Evolutionary conservation across 192 early-diverging fungal species (phyloP).

Genomic region (Backusella sp.): DNA sequence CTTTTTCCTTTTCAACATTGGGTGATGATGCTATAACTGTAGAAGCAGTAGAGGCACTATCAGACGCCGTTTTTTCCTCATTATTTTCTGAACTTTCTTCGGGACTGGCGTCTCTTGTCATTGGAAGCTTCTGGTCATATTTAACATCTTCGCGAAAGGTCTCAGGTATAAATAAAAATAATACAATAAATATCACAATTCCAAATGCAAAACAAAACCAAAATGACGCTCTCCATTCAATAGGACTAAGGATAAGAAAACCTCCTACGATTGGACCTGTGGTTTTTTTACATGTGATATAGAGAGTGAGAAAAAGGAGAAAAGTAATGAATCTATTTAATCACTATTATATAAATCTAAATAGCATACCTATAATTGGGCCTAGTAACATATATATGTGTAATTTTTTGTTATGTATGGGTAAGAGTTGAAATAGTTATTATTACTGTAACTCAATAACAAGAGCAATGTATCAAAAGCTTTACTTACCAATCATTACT

Average conservation of each 20-base stretch:
- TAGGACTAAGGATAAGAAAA: conserved; percentile 30
- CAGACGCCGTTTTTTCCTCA: no score
- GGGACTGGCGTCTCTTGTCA: not conserved
- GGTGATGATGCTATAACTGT: not conserved
- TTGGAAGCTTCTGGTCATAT: not conserved
- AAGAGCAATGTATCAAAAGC: no score
- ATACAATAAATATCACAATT: conserved; percentile 28
- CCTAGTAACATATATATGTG: no score
- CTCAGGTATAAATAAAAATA: conserved; percentile 48
- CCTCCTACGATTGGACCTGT: conserved; percentile 42
- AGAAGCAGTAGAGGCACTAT: not conserved
- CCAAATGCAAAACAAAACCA: conserved; percentile 43
- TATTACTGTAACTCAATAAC: no score
- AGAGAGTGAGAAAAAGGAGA: not conserved
- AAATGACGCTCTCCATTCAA: conserved; percentile 44
- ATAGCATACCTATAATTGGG: no score
- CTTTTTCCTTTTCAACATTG: not conserved
- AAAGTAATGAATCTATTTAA: not conserved
- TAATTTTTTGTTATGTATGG: no score
- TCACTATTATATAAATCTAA: not conserved
- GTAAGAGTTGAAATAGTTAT: not conserved
- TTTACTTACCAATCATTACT: conserved; percentile 11
- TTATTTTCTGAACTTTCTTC: not conserved
- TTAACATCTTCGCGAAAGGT: conserved; percentile 37
- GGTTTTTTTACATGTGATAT: not conserved